phyloP scores from a whole-genome alignment of 345 rosid genomes.

The Salix brachista region DNA sequence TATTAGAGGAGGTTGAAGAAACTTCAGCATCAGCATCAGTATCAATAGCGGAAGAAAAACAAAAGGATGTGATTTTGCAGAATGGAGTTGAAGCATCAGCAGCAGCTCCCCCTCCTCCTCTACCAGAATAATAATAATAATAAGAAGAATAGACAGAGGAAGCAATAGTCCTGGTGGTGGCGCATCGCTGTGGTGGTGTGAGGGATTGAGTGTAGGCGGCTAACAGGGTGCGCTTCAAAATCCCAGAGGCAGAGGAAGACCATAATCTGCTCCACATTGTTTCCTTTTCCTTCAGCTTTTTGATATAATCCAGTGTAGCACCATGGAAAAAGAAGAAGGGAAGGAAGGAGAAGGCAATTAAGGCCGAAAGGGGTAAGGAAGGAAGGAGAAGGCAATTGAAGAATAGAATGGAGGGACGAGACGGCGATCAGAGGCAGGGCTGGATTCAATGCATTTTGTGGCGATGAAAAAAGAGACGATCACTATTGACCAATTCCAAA shows the following conservation, averaged over 20 bases:
- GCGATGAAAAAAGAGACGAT: background rate
- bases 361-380: too few relatives aligned
- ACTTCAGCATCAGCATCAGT: background rate
- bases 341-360: too few relatives aligned
- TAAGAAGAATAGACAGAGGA: background rate
- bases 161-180: background rate
- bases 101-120: background rate
- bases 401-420: too few relatives aligned
- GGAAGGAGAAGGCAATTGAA: too few relatives aligned
- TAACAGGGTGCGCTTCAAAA: conserved; percentile 15
- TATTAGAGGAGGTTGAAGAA: background rate
- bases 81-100: background rate
- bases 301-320: too few relatives aligned
- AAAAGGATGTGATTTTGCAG: background rate
- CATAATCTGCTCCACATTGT: conserved; percentile 38
- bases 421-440: background rate
- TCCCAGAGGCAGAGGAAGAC: conserved; percentile 1
- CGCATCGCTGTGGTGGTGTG: background rate
- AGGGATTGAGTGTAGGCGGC: conserved; percentile 7
- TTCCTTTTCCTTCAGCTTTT: too few relatives aligned
- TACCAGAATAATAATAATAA: background rate
- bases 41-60: background rate
- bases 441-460: background rate
- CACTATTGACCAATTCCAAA: background rate
- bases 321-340: too few relatives aligned